phyloP scores from a whole-genome alignment of 1,284 basidiomycete genomes.

The Meira miltonrushii region DNA sequence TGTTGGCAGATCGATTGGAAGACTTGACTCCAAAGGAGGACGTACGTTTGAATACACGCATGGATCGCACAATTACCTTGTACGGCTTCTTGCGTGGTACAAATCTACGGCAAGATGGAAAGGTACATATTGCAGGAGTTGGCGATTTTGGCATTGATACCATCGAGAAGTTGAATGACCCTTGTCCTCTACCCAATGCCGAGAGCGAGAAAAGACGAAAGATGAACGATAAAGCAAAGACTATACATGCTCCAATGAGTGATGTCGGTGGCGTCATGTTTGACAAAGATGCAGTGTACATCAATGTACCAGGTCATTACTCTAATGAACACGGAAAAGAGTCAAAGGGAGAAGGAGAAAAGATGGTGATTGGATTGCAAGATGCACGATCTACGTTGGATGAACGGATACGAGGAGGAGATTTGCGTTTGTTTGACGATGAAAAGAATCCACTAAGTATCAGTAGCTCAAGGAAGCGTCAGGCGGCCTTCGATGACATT shows the following conservation, averaged over 20 bases:
- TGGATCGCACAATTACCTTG: constrained; percentile 81
- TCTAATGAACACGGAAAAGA: constrained; percentile 59
- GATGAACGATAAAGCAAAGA: constrained; percentile 89
- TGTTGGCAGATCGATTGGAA: constrained; percentile 91
- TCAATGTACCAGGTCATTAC: constrained; percentile 93
- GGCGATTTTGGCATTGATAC: constrained; percentile 73
- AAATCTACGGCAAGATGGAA: constrained; percentile 61
- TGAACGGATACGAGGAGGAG: constrained; percentile 71
- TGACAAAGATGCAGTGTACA: constrained; percentile 97
- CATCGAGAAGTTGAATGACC: constrained; percentile 76
- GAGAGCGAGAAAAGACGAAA: constrained; percentile 88
- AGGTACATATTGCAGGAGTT: constrained; percentile 88
- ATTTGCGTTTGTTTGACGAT: constrained; percentile 81
- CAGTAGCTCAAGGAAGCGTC: constrained; percentile 25
- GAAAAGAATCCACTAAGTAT: constrained; percentile 53
- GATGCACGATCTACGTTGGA: constrained; percentile 77
- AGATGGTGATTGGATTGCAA: constrained; percentile 95
- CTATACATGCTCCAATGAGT: constrained; percentile 97
- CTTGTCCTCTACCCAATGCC: constrained; percentile 85
- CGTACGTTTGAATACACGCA: constrained; percentile 76
- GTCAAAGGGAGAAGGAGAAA: constrained; percentile 74
- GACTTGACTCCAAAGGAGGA: constrained; percentile 86
- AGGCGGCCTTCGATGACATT: constrained; percentile 51
- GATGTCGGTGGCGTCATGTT: constrained; percentile 95
- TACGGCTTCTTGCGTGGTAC: constrained; percentile 80